Evolutionary conservation across 495 filamentous ascomycete species (phyloP).

Genomic region (Bacidia rubella): DNA sequence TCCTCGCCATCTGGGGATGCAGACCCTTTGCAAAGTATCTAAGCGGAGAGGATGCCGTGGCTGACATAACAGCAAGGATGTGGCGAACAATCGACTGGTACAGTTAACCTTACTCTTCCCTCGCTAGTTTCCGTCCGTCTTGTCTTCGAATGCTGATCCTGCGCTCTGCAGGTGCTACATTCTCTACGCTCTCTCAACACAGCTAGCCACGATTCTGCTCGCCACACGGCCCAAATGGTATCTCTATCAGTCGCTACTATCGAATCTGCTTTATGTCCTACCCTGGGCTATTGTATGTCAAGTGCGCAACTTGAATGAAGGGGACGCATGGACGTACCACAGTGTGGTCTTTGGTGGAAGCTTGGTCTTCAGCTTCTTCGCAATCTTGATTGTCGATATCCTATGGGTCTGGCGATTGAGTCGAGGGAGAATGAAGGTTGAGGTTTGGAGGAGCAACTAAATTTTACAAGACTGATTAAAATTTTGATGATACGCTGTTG

Average conservation of each 20-base stretch:
- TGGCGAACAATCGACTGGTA: constrained; percentile 35
- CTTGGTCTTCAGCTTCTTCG: constrained; percentile 52
- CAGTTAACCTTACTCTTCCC: background rate
- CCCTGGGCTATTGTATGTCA: constrained; percentile 59
- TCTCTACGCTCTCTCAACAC: constrained; percentile 53
- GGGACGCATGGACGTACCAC: constrained; percentile 55
- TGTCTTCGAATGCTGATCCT: too few relatives aligned
- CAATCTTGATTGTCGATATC: constrained; percentile 33
- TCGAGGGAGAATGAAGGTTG: constrained; percentile 30
- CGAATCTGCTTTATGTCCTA: constrained; percentile 53
- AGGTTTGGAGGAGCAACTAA: constrained; percentile 10
- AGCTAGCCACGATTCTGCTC: constrained; percentile 49
- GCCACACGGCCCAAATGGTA: constrained; percentile 57
- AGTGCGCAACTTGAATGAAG: constrained; percentile 29
- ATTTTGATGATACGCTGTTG: too few relatives aligned
- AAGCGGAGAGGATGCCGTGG: constrained; percentile 38
- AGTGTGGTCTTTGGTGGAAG: constrained; percentile 55
- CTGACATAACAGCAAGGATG: constrained; percentile 51
- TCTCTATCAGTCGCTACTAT: constrained; percentile 47
- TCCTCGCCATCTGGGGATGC: constrained; percentile 45
- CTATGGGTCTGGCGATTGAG: constrained; percentile 44
- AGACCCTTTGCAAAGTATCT: constrained; percentile 47
- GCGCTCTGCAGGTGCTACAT: constrained; percentile 74
- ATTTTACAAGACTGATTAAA: too few relatives aligned
- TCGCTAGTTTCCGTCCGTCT: too few relatives aligned